Conservation (phyloP, 495 filamentous ascomycete genomes). For the Lepidopterella palustris region DNA sequence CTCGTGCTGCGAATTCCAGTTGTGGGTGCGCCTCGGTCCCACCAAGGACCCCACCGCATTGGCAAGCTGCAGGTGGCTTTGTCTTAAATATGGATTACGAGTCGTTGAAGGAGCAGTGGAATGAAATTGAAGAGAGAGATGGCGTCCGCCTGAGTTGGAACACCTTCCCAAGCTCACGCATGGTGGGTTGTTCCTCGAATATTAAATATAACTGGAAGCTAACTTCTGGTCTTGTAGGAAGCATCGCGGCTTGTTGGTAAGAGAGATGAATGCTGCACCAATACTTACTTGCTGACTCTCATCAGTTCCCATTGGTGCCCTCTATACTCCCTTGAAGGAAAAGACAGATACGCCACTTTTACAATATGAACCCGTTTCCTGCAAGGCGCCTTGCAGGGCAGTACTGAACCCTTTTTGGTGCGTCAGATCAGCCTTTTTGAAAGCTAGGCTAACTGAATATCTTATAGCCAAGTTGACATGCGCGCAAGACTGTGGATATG, state of each 20-base stretch:
- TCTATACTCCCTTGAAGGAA: conserved; percentile 96
- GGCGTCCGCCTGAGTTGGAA: conserved; percentile 98
- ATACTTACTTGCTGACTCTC: conserved; percentile 6
- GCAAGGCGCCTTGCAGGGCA: conserved; percentile 92
- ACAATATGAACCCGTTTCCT: conserved; percentile 95
- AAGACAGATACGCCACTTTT: conserved; percentile 83
- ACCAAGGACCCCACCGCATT: conserved; percentile 10
- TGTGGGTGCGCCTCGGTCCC: conserved; percentile 27
- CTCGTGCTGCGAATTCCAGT: conserved; percentile 13
- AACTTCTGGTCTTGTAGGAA: conserved; percentile 52
- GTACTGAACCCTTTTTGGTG: conserved; percentile 97
- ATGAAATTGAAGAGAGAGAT: conserved; percentile 93
- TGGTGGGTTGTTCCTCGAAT: conserved; percentile 51
- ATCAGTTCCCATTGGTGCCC: conserved; percentile 82
- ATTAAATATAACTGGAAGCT: not conserved
- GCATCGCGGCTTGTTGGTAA: conserved; percentile 77
- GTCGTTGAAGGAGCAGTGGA: conserved; percentile 91
- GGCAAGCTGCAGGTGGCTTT: not conserved
- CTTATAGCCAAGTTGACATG: conserved; percentile 79
- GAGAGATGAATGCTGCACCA: not conserved
- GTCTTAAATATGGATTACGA: conserved; percentile 63
- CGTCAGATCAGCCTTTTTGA: conserved; percentile 27
- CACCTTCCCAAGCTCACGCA: conserved; percentile 95
- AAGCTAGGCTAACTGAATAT: conserved; percentile 5
- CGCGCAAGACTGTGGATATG: conserved; percentile 96